A percentile compares a stretch with the other conserved stretches of the same genome.
Conservation (phyloP, 2,329 filamentous ascomycete species). For the Botrytis paeoniae region DNA sequence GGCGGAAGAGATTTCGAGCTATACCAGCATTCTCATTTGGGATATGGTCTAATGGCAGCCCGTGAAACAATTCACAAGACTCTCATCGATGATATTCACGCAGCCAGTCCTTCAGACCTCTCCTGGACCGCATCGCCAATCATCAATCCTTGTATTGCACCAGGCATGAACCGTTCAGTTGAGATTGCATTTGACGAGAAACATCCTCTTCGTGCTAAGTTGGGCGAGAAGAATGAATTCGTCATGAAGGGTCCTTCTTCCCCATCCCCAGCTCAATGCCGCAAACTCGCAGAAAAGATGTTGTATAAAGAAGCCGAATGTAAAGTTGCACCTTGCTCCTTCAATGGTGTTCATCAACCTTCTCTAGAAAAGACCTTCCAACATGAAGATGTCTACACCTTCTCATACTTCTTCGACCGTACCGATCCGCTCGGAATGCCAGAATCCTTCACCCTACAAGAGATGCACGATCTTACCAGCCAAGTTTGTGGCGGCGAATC, state of each 20-base stretch:
- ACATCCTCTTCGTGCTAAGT: slow-evolving; percentile 52
- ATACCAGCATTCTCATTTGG: slow-evolving; percentile 97
- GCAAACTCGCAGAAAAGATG: slow-evolving; percentile 84
- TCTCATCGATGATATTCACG: slow-evolving; percentile 69
- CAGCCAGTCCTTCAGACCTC: slow-evolving; percentile 56
- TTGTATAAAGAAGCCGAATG: slow-evolving; percentile 83
- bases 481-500: slow-evolving; percentile 78
- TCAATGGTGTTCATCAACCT: slow-evolving; percentile 96
- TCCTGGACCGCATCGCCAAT: slow-evolving; percentile 70
- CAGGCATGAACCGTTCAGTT: slow-evolving; percentile 72
- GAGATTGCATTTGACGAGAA: slow-evolving; percentile 65
- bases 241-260: slow-evolving; percentile 84
- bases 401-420: slow-evolving; percentile 98
- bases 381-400: slow-evolving; percentile 88
- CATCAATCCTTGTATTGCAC: slow-evolving; percentile 80
- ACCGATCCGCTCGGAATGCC: slow-evolving; percentile 94
- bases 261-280: slow-evolving; percentile 80
- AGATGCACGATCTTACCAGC: slow-evolving; percentile 80
- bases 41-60: slow-evolving; percentile 94
- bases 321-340: slow-evolving; percentile 86
- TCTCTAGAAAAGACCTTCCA: slow-evolving; percentile 88
- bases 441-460: slow-evolving; percentile 89
- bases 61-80: slow-evolving; percentile 79
- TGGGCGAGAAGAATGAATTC: slow-evolving; percentile 60
- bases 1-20: slow-evolving; percentile 87